A percentile compares a stretch with the other conserved stretches of the same genome.
Conservation (phyloP, 2,329 filamentous ascomycete genomes). For the Calonectria leucothoes region DNA sequence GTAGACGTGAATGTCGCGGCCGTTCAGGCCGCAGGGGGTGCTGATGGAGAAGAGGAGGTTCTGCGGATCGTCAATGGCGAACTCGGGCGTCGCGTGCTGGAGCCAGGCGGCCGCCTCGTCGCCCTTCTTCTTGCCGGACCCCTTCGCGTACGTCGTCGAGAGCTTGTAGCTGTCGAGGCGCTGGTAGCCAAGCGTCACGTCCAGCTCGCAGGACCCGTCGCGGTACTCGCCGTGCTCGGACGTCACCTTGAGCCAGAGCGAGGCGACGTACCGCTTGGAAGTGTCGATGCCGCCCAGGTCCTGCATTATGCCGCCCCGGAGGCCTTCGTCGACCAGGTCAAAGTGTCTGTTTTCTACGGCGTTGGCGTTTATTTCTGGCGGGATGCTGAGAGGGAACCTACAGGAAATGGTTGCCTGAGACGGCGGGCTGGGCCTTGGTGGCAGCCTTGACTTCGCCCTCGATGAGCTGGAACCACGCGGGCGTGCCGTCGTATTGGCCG, state of each 20-base stretch:
- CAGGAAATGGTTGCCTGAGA: background rate
- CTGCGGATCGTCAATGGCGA: background rate
- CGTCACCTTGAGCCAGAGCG: background rate
- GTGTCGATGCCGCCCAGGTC: background rate
- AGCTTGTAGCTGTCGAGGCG: background rate
- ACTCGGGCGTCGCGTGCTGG: background rate
- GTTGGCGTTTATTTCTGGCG: background rate
- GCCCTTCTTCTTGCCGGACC: background rate
- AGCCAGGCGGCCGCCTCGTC: background rate
- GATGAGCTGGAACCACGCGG: background rate
- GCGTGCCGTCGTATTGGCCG: background rate
- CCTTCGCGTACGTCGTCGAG: background rate
- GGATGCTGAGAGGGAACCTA: background rate
- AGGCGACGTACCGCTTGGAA: background rate
- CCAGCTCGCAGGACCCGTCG: background rate
- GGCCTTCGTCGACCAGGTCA: background rate
- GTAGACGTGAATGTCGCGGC: background rate
- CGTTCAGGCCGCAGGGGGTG: background rate
- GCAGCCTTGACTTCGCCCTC: background rate
- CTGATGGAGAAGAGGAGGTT: background rate
- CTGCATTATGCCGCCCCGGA: background rate
- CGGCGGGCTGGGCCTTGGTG: background rate
- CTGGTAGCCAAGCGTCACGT: background rate
- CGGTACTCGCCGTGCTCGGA: background rate
- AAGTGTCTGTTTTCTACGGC: background rate